These are phyloP conservation scores for Parietaria judaica DNA, from an alignment of 306 rosid genomes.

Conservation along the genomic window DNA sequence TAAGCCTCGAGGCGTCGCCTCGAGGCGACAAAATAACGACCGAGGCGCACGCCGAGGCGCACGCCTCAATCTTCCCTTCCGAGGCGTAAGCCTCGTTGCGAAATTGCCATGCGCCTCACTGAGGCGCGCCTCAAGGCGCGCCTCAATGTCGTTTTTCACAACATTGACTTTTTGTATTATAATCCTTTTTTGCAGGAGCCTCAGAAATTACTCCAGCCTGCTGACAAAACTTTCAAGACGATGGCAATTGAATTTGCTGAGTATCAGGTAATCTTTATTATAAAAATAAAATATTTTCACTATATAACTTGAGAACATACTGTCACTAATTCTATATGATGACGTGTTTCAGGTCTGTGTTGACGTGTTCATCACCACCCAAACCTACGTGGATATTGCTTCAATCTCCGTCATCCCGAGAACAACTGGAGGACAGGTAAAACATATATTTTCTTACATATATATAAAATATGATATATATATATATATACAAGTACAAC, in stretches of 20 bases:
- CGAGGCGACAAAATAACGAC: too few relatives aligned
- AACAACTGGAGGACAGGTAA: slow-evolving; percentile 99
- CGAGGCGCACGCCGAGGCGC: too few relatives aligned
- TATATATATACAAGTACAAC: too few relatives aligned
- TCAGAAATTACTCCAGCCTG: slow-evolving; percentile 90
- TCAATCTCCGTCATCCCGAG: slow-evolving; percentile 80
- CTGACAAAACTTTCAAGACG: slow-evolving; percentile 74
- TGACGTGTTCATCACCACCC: slow-evolving; percentile 82
- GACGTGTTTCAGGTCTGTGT: slow-evolving; percentile 73
- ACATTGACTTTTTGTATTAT: not conserved
- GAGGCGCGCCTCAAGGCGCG: too few relatives aligned
- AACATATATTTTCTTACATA: not conserved
- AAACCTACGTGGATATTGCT: slow-evolving; percentile 77
- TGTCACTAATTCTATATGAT: slow-evolving; percentile 17
- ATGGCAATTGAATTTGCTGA: slow-evolving; percentile 93
- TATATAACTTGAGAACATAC: slow-evolving; percentile 13
- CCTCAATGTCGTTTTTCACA: too few relatives aligned
- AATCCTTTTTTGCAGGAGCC: slow-evolving; percentile 56
- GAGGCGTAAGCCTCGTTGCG: too few relatives aligned
- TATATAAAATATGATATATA: not conserved
- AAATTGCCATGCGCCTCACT: too few relatives aligned
- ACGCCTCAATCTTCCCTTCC: too few relatives aligned
- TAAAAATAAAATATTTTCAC: slow-evolving; percentile 1
- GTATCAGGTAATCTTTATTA: slow-evolving; percentile 52
- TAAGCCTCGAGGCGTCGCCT: too few relatives aligned